A percentile compares a stretch with the other conserved stretches of the same genome.
phyloP scores from a whole-genome alignment of 108 stramenopile species.

The Cyclotella choctawhatcheeana region DNA sequence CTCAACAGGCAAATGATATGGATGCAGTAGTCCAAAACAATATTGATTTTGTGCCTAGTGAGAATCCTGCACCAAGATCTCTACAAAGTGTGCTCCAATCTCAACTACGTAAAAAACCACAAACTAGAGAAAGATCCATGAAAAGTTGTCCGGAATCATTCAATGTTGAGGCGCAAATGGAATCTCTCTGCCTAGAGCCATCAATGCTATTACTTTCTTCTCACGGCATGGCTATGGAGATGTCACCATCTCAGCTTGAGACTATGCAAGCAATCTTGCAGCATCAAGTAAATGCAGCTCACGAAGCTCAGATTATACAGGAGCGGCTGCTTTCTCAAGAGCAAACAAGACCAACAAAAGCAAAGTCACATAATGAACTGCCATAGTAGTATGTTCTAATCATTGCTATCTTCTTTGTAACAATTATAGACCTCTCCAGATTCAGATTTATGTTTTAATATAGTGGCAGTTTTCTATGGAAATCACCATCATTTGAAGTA shows the following conservation, averaged over 20 bases:
- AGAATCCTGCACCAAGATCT: constrained; percentile 42
- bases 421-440: no score
- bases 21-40: background rate
- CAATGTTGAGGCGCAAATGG: constrained; percentile 65
- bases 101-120: background rate
- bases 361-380: background rate
- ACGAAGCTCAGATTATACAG: constrained; percentile 63
- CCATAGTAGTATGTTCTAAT: no score
- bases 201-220: constrained; percentile 67
- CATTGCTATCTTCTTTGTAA: no score
- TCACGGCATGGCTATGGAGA: constrained; percentile 73
- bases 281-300: constrained; percentile 59
- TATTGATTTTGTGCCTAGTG: no score
- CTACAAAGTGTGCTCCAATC: constrained; percentile 36
- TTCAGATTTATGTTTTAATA: no score
- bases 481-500: no score
- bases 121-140: background rate
- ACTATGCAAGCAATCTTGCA: constrained; percentile 59
- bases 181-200: constrained; percentile 75
- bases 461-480: no score
- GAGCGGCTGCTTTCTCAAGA: constrained; percentile 35
- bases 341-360: background rate
- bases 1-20: constrained; percentile 14
- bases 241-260: constrained; percentile 80
- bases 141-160: background rate